Conservation (phyloP, 495 filamentous ascomycete species). For the Penicillium daleae region DNA sequence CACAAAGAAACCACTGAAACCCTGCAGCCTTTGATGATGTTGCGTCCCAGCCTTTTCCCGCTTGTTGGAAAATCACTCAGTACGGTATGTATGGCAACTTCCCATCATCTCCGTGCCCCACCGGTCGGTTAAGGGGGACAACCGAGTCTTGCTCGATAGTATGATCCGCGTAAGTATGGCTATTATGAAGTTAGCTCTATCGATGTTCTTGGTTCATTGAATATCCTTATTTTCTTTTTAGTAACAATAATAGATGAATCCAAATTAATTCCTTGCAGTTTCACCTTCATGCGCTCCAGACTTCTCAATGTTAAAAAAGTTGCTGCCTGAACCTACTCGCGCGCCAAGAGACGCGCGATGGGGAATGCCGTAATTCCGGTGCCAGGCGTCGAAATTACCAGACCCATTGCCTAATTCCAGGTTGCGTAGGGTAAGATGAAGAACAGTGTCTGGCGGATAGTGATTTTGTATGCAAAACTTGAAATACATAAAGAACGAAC, state of each 20-base stretch:
- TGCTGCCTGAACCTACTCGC: slow-evolving; percentile 21
- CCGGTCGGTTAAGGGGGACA: background rate
- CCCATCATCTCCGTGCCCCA: background rate
- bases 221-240: too few relatives aligned
- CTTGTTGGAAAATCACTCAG: background rate
- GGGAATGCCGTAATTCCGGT: slow-evolving; percentile 1
- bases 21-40: background rate
- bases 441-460: too few relatives aligned
- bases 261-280: background rate
- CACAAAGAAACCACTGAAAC: background rate
- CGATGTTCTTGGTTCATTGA: too few relatives aligned
- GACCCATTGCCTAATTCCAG: background rate
- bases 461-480: background rate
- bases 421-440: too few relatives aligned
- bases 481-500: background rate
- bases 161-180: too few relatives aligned
- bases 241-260: background rate
- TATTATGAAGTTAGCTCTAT: too few relatives aligned
- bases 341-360: slow-evolving; percentile 4
- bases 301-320: background rate
- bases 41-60: background rate
- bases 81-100: background rate
- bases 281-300: background rate
- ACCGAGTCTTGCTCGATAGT: background rate
- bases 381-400: slow-evolving; percentile 1